These are phyloP conservation scores for Kodamaea neixiangensis DNA, from an alignment of 805 yeast species.

Conservation along the genomic window DNA sequence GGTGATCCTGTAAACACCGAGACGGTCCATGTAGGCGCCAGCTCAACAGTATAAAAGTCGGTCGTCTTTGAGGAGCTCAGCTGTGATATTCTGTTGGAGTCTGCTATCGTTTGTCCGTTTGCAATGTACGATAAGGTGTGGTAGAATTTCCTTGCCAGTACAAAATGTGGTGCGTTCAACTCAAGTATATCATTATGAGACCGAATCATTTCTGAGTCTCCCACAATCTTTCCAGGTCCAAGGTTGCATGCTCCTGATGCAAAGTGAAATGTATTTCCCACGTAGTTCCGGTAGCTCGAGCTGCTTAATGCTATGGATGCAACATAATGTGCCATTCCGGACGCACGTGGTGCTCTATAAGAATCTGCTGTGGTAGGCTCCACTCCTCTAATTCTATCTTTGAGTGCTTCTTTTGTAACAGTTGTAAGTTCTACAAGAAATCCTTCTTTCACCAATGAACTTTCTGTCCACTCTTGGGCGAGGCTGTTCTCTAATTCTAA, in stretches of 20 bases:
- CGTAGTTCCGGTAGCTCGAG: slow-evolving; percentile 20
- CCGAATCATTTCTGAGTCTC: slow-evolving; percentile 23
- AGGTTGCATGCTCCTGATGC: slow-evolving; percentile 41
- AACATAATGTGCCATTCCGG: slow-evolving; percentile 37
- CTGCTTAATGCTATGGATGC: slow-evolving; percentile 23
- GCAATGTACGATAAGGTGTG: slow-evolving; percentile 28
- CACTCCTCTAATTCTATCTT: slow-evolving; percentile 14
- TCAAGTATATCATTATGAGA: slow-evolving; percentile 39
- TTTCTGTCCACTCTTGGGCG: slow-evolving; percentile 13
- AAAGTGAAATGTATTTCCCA: slow-evolving; percentile 33
- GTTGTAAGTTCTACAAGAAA: slow-evolving; percentile 13
- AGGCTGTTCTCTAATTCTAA: slow-evolving; percentile 5
- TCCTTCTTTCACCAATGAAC: slow-evolving; percentile 12
- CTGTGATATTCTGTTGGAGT: slow-evolving; percentile 17
- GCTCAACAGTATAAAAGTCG: slow-evolving; percentile 15
- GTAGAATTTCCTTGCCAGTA: slow-evolving; percentile 31
- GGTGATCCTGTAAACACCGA: slow-evolving; percentile 39
- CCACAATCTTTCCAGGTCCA: slow-evolving; percentile 37
- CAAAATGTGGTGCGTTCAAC: slow-evolving; percentile 27
- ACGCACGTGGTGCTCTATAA: slow-evolving; percentile 33
- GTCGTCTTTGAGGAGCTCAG: slow-evolving; percentile 24
- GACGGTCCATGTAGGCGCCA: slow-evolving; percentile 26
- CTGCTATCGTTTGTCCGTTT: slow-evolving; percentile 26
- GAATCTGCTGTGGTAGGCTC: slow-evolving; percentile 26
- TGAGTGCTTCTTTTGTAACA: slow-evolving; percentile 11